Evolutionary conservation across 1,139 yeast genomes (phyloP).

Genomic region (Hemisphaericaspora lyxosophila): DNA sequence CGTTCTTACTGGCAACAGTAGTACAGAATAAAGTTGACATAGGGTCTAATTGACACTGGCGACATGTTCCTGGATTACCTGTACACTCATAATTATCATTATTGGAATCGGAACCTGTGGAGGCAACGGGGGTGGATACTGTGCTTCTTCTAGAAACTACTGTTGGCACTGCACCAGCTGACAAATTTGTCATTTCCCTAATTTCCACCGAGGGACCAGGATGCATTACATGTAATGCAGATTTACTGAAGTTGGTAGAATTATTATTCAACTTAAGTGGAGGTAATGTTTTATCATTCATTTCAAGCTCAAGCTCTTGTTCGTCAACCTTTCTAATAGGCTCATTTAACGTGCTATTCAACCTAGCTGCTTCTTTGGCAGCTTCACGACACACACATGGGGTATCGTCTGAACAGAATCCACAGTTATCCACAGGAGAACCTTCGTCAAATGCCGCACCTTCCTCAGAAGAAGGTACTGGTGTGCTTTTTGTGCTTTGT

Average conservation of each 20-base stretch:
- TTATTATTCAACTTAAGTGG: constrained; percentile 30
- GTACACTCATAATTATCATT: constrained; percentile 46
- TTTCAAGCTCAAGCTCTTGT: constrained; percentile 17
- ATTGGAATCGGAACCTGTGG: constrained; percentile 7
- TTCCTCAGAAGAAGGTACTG: constrained; percentile 4
- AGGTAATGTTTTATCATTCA: constrained; percentile 31
- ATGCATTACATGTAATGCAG: constrained; percentile 58
- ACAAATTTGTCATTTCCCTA: constrained; percentile 43
- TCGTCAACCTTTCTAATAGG: constrained; percentile 14
- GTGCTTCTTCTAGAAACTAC: constrained; percentile 24
- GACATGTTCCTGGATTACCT: constrained; percentile 86
- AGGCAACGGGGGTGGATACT: constrained; percentile 5
- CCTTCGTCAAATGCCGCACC: constrained; percentile 31
- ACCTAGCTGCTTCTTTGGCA: constrained; percentile 55
- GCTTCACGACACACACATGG: constrained; percentile 92
- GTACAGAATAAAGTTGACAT: constrained; percentile 88
- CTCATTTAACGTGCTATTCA: constrained; percentile 29
- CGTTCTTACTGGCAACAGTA: constrained; percentile 65
- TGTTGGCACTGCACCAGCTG: constrained; percentile 44
- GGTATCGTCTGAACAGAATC: constrained; percentile 88
- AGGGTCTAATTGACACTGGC: constrained; percentile 82
- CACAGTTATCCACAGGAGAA: constrained; percentile 77
- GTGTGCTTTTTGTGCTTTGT: constrained; percentile 4
- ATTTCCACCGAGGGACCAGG: constrained; percentile 65
- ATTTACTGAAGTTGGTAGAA: constrained; percentile 25